A percentile compares a stretch with the other conserved stretches of the same genome.
phyloP scores from a whole-genome alignment of 129 eudicot species.

The Scalesia atractyloides region DNA sequence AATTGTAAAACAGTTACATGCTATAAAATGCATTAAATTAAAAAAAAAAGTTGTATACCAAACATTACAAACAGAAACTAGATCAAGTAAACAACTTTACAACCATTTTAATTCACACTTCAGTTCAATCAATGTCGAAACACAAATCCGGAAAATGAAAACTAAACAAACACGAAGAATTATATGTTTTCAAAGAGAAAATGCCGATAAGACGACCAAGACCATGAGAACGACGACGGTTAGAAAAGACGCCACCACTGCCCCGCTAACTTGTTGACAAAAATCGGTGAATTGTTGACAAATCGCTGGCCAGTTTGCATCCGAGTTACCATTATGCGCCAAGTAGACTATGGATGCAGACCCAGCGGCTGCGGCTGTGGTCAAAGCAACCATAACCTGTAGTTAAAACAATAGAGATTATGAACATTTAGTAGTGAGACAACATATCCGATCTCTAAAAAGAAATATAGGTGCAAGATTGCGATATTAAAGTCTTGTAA shows the following conservation, averaged over 20 bases:
- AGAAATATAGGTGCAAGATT: neutral
- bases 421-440: no score
- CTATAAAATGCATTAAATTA: neutral
- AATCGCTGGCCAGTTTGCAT: slow-evolving; percentile 80
- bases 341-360: slow-evolving; percentile 82
- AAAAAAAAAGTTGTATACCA: neutral
- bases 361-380: slow-evolving; percentile 64
- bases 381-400: slow-evolving; percentile 63
- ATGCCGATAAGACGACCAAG: slow-evolving; percentile 56
- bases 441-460: neutral
- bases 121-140: slow-evolving; percentile 21
- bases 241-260: slow-evolving; percentile 75
- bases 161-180: slow-evolving; percentile 21
- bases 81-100: slow-evolving; percentile 24
- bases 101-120: slow-evolving; percentile 29
- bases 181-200: slow-evolving; percentile 46
- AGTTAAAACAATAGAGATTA: neutral
- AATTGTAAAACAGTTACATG: neutral
- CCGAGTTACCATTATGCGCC: slow-evolving; percentile 80
- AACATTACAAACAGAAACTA: neutral
- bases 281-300: slow-evolving; percentile 76
- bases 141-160: slow-evolving; percentile 4
- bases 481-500: slow-evolving; percentile 29
- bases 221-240: slow-evolving; percentile 50
- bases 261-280: slow-evolving; percentile 64